Conservation (phyloP, 306 rosid genomes). For the Prunus persica region Prunus_persica_NCBIv2 NC_034009.1:36028501-36029000, state of each 20-base stretch:
- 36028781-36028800: too few relatives aligned
- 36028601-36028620: background rate
- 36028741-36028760: background rate
- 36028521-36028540: conserved; percentile 3
- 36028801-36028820: too few relatives aligned
- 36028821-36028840: too few relatives aligned
- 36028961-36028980: background rate
- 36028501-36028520: background rate
- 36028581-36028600: background rate
- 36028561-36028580: background rate
- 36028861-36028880: too few relatives aligned
- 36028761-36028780: too few relatives aligned
- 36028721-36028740: background rate
- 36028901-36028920: conserved; percentile 2
- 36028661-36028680: conserved; percentile 20
- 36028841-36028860: too few relatives aligned
- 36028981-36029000: background rate
- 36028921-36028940: conserved; percentile 9
- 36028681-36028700: conserved; percentile 26
- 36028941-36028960: conserved; percentile 21
- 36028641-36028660: conserved; percentile 29
- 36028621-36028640: background rate
- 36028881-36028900: conserved; percentile 34
- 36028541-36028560: too few relatives aligned
- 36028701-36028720: conserved; percentile 22